Evolutionary conservation across 202 grass and related monocot genomes (phyloP).

Genomic region (Setaria italica): DNA sequence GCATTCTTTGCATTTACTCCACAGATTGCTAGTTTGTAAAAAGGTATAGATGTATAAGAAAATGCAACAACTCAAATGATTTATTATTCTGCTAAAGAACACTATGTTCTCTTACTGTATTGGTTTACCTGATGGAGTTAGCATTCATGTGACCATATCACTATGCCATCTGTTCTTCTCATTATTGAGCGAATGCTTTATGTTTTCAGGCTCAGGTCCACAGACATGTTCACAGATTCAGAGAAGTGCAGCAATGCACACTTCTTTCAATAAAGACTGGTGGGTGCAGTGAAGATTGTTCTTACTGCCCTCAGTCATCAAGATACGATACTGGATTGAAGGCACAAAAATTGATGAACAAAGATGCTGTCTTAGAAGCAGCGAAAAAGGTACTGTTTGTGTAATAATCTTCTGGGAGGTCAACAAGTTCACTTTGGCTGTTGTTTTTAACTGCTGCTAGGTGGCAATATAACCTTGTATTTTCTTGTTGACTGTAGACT

Average conservation of each 20-base stretch:
- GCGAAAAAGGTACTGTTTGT: conserved; percentile 73
- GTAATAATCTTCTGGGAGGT: conserved; percentile 1
- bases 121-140: neutral
- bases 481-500: conserved; percentile 14
- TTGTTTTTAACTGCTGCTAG: conserved; percentile 6
- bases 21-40: neutral
- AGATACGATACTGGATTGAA: conserved; percentile 91
- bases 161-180: conserved; percentile 6
- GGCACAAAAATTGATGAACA: conserved; percentile 89
- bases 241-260: conserved; percentile 97
- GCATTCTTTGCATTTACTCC: conserved; percentile 32
- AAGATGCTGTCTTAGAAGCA: conserved; percentile 88
- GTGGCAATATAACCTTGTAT: neutral
- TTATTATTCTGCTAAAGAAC: neutral
- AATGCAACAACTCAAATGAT: neutral
- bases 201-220: conserved; percentile 89
- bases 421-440: conserved; percentile 18
- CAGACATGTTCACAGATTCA: conserved; percentile 86
- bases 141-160: neutral
- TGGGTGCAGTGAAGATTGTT: conserved; percentile 98
- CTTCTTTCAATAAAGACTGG: conserved; percentile 99
- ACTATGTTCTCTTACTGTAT: neutral
- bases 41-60: conserved; percentile 4
- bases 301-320: conserved; percentile 97
- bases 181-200: conserved; percentile 16